Base-by-base conservation (phyloP, 73 alveolate genomes). In the Strombidium stylifer region DNA sequence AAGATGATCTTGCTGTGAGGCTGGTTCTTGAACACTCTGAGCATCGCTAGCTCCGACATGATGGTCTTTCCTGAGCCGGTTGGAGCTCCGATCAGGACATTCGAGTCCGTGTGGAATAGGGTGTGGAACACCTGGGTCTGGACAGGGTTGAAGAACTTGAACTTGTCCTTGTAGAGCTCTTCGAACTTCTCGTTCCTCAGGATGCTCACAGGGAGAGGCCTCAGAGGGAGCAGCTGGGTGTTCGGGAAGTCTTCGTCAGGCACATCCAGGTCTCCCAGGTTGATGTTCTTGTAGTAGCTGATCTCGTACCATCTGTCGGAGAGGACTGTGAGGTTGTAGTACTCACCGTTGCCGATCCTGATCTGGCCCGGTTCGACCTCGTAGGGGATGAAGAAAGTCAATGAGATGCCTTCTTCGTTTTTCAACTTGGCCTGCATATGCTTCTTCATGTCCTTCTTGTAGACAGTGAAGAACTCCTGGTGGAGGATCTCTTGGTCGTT, bases 21-120 rank as follows among this genome's bases (percentile, higher is more conserved):
- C 16, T 70, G 55, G 56, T 84, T 73, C 69, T 81, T 90, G 95
- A 97, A 97, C 50, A 90, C 90, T 47, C 98, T 56, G 37, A 91
- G 69, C 89, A 96, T 96, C 2, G 99, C 98, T 26, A 97, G 86
- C 86, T 97, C 99, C 1, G 99, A 97, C 90, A 96, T 96, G n/a
- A 91, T 96, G 14, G 99, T 97, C 81, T 97, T 97, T 36, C 86
- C 84, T 39, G 96, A 85, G 35, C 99, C 99, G 51, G 98, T 93
- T 2, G 98, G 99, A 18, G 99, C 99, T 0, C 99, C 99, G 20
- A 96, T 86, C 44, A 97, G 83, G 18, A 93, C 93, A 82, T 97
- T 97, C 87, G 89, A 87, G 69, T 97, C 99, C 3, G 98, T 94
- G 51, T 86, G 88, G 73, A 49, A 86, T 2, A 74, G 75, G 16